Evolutionary conservation across 768 basidiomycete species (phyloP).

Genomic region (Suillus alpinus): DNA sequence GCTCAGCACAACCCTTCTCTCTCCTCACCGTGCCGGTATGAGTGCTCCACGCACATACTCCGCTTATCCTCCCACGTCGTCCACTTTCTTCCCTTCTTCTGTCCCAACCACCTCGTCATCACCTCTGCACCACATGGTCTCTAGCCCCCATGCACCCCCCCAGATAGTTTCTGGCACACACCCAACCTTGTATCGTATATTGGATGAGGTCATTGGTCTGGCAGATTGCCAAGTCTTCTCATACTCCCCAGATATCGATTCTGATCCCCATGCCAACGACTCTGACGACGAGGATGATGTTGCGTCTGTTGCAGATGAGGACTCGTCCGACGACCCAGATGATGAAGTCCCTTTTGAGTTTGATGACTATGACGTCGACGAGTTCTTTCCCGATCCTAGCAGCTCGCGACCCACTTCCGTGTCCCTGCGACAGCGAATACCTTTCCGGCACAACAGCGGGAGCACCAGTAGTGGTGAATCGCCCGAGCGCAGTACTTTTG

Average conservation of each 20-base stretch:
- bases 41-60: conserved; percentile 80
- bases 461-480: conserved; percentile 33
- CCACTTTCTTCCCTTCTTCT: conserved; percentile 75
- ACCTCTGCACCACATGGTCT: conserved; percentile 54
- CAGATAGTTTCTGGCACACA: conserved; percentile 80
- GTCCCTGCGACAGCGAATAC: conserved; percentile 13
- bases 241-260: conserved; percentile 89
- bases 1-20: conserved; percentile 78
- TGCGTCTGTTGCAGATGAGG: conserved; percentile 62
- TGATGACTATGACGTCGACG: conserved; percentile 78
- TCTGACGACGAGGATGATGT: conserved; percentile 76
- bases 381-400: conserved; percentile 24
- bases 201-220: conserved; percentile 88
- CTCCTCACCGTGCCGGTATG: conserved; percentile 64
- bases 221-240: conserved; percentile 94
- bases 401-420: conserved; percentile 11
- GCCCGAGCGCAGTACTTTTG: conserved; percentile 34
- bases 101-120: conserved; percentile 66
- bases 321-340: conserved; percentile 68
- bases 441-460: conserved; percentile 32
- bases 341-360: conserved; percentile 76
- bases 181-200: conserved; percentile 80
- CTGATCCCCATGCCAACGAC: conserved; percentile 90
- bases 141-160: conserved; percentile 69
- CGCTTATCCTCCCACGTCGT: conserved; percentile 72